phyloP scores from a whole-genome alignment of 352 stramenopile genomes.

The Phytopythium helicoides region DNA sequence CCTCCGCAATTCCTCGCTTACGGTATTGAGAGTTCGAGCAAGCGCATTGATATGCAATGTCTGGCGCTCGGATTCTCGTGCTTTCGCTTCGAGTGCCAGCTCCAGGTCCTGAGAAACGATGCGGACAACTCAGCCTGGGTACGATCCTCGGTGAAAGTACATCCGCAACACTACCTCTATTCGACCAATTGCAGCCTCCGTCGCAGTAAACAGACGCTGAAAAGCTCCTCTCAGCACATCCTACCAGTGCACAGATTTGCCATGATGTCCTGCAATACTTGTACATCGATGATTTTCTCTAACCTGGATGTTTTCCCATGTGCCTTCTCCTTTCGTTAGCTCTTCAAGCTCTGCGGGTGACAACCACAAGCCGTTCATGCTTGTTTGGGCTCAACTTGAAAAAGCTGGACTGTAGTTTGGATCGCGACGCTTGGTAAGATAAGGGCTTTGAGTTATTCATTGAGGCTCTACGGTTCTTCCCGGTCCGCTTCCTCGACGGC shows the following conservation, averaged over 20 bases:
- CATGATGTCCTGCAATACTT: neutral
- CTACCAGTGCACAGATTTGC: conserved; percentile 10
- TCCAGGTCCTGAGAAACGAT: conserved; percentile 23
- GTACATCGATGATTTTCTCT: neutral
- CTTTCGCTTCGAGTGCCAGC: conserved; percentile 10
- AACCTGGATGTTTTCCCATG: conserved; percentile 73
- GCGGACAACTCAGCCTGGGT: too few relatives aligned
- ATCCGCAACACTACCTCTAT: neutral
- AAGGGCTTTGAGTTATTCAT: too few relatives aligned
- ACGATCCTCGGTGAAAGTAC: neutral
- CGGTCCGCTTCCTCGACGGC: neutral
- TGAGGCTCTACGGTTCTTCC: too few relatives aligned
- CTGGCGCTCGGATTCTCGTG: conserved; percentile 18
- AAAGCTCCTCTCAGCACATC: conserved; percentile 52
- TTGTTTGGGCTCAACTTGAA: neutral
- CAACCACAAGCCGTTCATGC: neutral
- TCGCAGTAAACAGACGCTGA: conserved; percentile 21
- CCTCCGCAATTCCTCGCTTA: conserved; percentile 44
- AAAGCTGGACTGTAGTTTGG: too few relatives aligned
- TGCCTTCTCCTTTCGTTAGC: conserved; percentile 45
- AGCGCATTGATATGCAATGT: conserved; percentile 40
- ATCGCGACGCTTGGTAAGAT: too few relatives aligned
- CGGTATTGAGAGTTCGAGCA: conserved; percentile 35
- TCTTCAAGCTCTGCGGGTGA: conserved; percentile 23
- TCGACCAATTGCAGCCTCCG: conserved; percentile 15